Base-by-base conservation (phyloP, 148 eudicot species). In the Rheum nobile region DNA sequence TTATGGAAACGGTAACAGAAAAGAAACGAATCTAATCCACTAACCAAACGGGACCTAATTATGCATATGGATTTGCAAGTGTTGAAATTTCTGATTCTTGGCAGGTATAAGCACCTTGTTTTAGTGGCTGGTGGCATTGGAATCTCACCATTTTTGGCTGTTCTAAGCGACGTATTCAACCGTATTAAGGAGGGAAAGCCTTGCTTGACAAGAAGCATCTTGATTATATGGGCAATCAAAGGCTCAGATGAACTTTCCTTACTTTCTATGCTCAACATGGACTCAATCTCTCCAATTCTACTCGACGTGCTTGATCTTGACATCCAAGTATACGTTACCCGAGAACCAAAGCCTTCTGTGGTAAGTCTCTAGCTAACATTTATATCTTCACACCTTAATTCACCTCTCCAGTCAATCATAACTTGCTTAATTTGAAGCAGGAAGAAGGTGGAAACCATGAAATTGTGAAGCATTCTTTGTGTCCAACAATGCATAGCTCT, bases 101-200 rank as follows among this genome's bases (percentile, higher is more conserved):
- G 73, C 39, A 92, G 98, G 89, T 93, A 93, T 69, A 86, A 87
- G 79, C 80, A 90, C 74, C 86, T 93, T 38, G 80, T 93, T 73
- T 79, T 93, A 76, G 93, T 88, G 11, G 98, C 98, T 0, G 96
- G 98, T 35, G 98, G 96, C 34, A 90, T 93, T 63, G 98, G 98
- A 37, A 88, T 93, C 71, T 88, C 98, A 16, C 98, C 96, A 8
- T 93, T 88, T 75, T 75, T 93, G 43, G 96, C 93, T 63, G 85
- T 90, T 65, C 77, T 93, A 75, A 90, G 85, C 65, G 96, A 93
- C 75, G 77, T 93, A 72, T 84, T 93, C 37, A 90, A 89, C 79
- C 88, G 85, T 37, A 74, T 87, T 13, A 82, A 85, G 48, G 86
- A 82, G 24, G 82, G 89, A 38, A 88, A 82, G 75, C 86, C 91